Evolutionary conservation across 306 rosid genomes (phyloP), one percentile per base, ranked within the genome.

Genomic region (Medicago lupulina): DNA sequence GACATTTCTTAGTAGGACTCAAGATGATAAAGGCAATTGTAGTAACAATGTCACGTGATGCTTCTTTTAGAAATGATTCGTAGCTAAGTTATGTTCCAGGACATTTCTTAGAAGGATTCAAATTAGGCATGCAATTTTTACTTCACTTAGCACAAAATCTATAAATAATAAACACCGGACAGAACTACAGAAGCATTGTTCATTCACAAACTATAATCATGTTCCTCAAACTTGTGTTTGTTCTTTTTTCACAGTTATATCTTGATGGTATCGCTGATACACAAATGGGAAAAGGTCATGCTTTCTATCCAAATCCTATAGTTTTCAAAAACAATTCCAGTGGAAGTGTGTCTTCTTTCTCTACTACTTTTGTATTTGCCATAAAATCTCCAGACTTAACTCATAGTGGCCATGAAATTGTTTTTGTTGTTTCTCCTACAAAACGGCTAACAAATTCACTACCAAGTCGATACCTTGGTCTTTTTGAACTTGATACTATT

Each of bases 401-500:
- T 67, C 73, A 87, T 18, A 70, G 91, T 59, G 89, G 92, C 17
- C 89, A 89, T 53, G 97, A 93, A 7, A 83, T 88, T 6, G 91
- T 87, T 13, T 88, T 89, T 47, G 85, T 84, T 4, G 39, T 91
- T 25, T 43, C 95, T 15, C 91, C 92, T 3, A 61, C 88, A 2
- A 85, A 57, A 50, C 86, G 82, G 23, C 70, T 86, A 9, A 86
- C 87, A 0, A 12, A 76, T 43, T 82, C 90, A 71, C 34, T 70
- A 0, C 80, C 83, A 3, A 79, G 82, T 55, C 87, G 80, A 53
- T 82, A 66, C 80, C 83, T 91, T 49, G 97, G 97, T 58, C 81
- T 92, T 1, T 86, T 92, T 46, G 96, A 92, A 74, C 84, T 92
- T 9, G 96, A 92, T 47, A 86, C 97, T 1, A 59, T 89, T 9